Conservation (phyloP, 2,329 filamentous ascomycete genomes). For the Trichoderma koningiopsis region DNA sequence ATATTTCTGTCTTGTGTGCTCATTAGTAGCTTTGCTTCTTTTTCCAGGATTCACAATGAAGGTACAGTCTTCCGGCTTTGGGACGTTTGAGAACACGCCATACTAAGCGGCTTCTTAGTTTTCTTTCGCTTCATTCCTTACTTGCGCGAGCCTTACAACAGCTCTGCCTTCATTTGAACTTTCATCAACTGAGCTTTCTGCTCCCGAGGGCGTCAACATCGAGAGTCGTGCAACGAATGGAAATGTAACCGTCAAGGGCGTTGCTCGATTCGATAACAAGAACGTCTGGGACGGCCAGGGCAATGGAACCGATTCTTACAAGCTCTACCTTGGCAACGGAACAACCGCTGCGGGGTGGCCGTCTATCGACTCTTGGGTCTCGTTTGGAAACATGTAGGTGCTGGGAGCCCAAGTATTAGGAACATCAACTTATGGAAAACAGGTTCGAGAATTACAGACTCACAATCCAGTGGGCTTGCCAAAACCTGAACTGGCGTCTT, state of each 20-base stretch:
- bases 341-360: slow-evolving; percentile 23
- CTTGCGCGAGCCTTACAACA: not conserved
- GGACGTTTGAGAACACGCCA: not conserved
- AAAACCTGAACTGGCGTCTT: slow-evolving; percentile 25
- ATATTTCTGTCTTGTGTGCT: not conserved
- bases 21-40: not conserved
- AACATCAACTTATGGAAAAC: not conserved
- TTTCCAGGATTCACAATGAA: not conserved
- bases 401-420: not conserved
- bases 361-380: slow-evolving; percentile 17
- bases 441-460: slow-evolving; percentile 33
- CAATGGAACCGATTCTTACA: slow-evolving; percentile 35
- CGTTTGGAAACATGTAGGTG: slow-evolving; percentile 25
- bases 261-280: slow-evolving; percentile 21
- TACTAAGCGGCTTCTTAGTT: slow-evolving; percentile 1
- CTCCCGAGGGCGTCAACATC: not conserved
- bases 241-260: not conserved
- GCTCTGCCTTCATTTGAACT: not conserved
- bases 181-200: not conserved
- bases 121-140: not conserved
- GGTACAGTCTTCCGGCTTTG: not conserved
- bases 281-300: slow-evolving; percentile 28
- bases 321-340: slow-evolving; percentile 27
- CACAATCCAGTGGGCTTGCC: slow-evolving; percentile 27
- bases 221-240: not conserved